Base-by-base conservation (phyloP, 2,329 filamentous ascomycete species). In the Ilyonectria mors-panacis region DNA sequence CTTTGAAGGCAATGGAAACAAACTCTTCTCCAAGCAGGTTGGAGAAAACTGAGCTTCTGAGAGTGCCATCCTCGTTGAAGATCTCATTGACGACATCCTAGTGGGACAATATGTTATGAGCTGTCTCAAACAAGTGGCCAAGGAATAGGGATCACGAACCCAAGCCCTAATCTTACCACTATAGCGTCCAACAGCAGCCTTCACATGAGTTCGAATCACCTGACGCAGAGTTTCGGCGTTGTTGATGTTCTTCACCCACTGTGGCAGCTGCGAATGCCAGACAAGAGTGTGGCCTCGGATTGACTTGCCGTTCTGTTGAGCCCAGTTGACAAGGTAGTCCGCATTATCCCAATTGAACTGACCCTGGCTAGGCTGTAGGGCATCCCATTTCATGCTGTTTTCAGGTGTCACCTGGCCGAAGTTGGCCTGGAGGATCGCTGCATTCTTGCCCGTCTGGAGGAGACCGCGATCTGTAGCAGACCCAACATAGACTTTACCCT, bases 341-440 rank as follows among this genome's bases (percentile, higher is more conserved):
- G 88, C 85, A n/a, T 79, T 80, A 87, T 76, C 77, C 73, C 89
- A 91, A 70, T 81, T 88, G 84, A 89, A 93, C 2, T 71, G 75
- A 65, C 84, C 85, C 67, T 83, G 81, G 23, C 6, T 61, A 15
- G 33, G 28, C 78, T 91, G 82, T n/a, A 83, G 83, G 39, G 85
- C 81, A 71, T 91, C 88, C 90, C 90, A 93, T 80, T 93, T 92
- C 87, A 92, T 91, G 76, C 84, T 88, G 83, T 93, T 92, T 82
- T 93, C 91, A 2, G 87, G 86, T 0, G 90, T 92, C 19, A 93
- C 82, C 77, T 89, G 86, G 28, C 90, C 89, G 68, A 92, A 92
- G 15, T 91, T 82, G 69, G 85, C 85, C 78, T 92, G 88, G 73
- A 91, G 84, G 13, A 75, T 55, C 65, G 84, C 83, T n/a, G 84